Evolutionary conservation across 176 grass and related monocot species (phyloP).

Genomic region (Juncus inflexus): DNA sequence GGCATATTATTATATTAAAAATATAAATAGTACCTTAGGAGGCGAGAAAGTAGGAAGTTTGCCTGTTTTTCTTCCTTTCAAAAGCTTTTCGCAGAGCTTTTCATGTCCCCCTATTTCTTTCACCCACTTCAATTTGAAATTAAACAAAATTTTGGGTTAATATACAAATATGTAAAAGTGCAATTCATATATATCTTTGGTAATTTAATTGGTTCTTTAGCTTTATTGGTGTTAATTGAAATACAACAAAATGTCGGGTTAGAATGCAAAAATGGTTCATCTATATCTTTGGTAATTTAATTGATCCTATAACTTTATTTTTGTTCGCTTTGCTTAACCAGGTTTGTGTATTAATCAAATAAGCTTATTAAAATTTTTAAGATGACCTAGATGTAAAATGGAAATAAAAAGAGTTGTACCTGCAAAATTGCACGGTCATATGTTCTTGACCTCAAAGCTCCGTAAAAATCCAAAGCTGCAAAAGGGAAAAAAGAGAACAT

Average conservation of each 20-base stretch:
- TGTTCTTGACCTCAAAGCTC: slow-evolving; percentile 83
- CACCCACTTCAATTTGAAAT: slow-evolving; percentile 63
- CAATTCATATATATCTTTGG: too few relatives aligned
- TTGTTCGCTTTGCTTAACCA: too few relatives aligned
- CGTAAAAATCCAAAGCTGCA: slow-evolving; percentile 90
- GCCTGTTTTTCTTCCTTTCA: slow-evolving; percentile 57
- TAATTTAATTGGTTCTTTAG: too few relatives aligned
- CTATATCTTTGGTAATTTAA: too few relatives aligned
- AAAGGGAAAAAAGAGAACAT: background rate
- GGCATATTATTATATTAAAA: background rate
- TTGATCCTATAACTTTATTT: too few relatives aligned
- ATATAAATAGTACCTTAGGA: slow-evolving; percentile 56
- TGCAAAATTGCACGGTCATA: slow-evolving; percentile 79
- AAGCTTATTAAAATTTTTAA: background rate
- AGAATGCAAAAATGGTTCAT: too few relatives aligned
- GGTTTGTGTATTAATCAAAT: too few relatives aligned
- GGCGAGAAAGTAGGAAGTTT: slow-evolving; percentile 82
- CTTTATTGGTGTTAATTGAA: too few relatives aligned
- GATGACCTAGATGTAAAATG: slow-evolving; percentile 3
- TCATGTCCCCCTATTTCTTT: slow-evolving; percentile 73
- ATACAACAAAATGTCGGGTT: too few relatives aligned
- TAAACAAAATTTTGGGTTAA: too few relatives aligned
- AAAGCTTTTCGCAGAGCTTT: slow-evolving; percentile 67
- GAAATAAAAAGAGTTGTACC: slow-evolving; percentile 37
- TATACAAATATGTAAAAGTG: background rate